Conservation (phyloP, 2,329 filamentous ascomycete species). For the Ophiostoma sp. region DNA sequence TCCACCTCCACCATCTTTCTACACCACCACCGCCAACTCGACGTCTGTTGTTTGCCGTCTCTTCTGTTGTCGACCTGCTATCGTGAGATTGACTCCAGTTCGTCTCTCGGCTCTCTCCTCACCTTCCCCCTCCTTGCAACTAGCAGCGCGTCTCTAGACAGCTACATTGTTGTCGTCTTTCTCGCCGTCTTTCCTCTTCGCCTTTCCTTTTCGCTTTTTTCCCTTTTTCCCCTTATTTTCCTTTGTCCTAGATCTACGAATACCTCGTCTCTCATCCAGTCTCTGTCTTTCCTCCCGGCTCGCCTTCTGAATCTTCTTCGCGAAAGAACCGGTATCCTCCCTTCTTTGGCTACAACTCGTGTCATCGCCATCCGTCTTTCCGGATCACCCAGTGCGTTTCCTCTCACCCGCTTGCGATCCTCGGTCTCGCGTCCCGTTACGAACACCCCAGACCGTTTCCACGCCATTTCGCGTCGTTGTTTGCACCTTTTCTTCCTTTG, state of each 20-base stretch:
- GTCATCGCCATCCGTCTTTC: not conserved
- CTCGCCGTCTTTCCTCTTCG: not conserved
- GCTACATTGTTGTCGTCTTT: not conserved
- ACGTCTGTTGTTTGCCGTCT: conserved; percentile 4
- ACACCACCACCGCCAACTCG: conserved; percentile 7
- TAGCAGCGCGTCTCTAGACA: not conserved
- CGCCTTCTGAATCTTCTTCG: not conserved
- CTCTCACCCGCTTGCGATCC: not conserved
- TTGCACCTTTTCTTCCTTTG: not conserved
- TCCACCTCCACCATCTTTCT: conserved; percentile 1
- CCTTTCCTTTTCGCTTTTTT: not conserved
- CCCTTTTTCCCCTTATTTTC: not conserved
- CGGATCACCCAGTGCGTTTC: not conserved
- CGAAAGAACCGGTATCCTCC: not conserved
- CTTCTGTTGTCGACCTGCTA: not conserved
- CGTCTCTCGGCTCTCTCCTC: not conserved
- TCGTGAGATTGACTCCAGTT: not conserved
- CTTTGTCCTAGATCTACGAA: not conserved
- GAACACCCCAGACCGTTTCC: not conserved
- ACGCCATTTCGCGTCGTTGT: not conserved
- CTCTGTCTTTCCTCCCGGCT: not conserved
- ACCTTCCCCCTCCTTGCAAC: not conserved
- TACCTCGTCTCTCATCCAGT: not conserved
- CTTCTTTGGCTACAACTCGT: not conserved
- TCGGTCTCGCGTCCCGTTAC: not conserved